Percentiles rank a stretch among this genome's conserved stretches.
Conservation (phyloP, 2,329 filamentous ascomycete genomes). For the Coniochaeta hoffmannii region DNA sequence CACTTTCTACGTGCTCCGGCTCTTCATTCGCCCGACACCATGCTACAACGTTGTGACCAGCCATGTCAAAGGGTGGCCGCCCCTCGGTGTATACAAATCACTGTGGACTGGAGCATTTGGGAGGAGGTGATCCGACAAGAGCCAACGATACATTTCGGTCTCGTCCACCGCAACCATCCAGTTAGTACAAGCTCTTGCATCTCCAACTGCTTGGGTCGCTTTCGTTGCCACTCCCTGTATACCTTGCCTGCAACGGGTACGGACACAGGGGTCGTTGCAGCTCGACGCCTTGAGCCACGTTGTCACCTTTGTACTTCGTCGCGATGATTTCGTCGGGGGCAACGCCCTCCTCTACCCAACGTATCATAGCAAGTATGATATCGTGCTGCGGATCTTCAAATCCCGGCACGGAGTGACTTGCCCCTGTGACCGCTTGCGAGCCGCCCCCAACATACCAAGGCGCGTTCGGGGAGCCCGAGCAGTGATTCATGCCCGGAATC, state of each 20-base stretch:
- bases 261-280: constrained; percentile 34
- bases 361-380: constrained; percentile 27
- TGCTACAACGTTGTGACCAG: no score
- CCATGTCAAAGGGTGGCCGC: no score
- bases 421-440: constrained; percentile 18
- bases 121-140: no score
- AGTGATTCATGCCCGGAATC: constrained; percentile 47
- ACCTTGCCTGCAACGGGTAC: constrained; percentile 21
- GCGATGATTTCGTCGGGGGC: constrained; percentile 17
- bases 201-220: background rate
- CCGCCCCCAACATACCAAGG: constrained; percentile 32
- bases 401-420: constrained; percentile 25
- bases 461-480: constrained; percentile 25
- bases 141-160: no score
- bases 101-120: no score
- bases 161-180: no score
- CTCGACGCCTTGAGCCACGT: constrained; percentile 21
- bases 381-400: constrained; percentile 28
- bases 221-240: constrained; percentile 18
- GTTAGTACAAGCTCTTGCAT: background rate
- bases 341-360: constrained; percentile 27
- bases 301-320: constrained; percentile 12
- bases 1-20: no score
- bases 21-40: no score
- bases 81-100: no score